Base-by-base conservation (phyloP, 192 early-diverging fungal genomes). In the Chytriomyces sp. region DNA sequence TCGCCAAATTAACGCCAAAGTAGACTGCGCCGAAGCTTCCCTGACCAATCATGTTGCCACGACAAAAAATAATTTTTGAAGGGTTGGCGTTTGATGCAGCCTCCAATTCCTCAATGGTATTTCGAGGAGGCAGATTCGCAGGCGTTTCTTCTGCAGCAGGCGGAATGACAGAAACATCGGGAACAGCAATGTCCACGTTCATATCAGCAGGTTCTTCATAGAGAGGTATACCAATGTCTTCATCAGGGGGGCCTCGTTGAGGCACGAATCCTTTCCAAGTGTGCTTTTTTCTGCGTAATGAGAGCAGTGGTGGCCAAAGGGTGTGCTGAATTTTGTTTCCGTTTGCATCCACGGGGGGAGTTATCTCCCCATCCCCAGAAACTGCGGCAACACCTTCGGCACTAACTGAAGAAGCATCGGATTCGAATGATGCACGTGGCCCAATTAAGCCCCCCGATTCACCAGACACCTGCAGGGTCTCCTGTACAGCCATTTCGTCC, bases 11-110 rank as follows among this genome's bases (percentile, higher is more conserved):
- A 73, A 96, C 87, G 4, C 93, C 98, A 68, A 93, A 89, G 72
- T 93, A 99, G 26, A 99, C 98, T 59, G 86, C 89, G 12, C 93
- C 96, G 85, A 96, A 99, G 6, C 94, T 90, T 10, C 98, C 98
- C 66, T 89, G 81, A 3, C 95, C 98, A 75, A 99, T 96, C 32
- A 95, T 79, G n/a, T 89, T 85, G 6, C 98, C 98, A 77, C 91
- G 89, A 59, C 44, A 49, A 49, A 49, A 49, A n/a, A n/a, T 49
- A 49, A 49, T 49, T 14, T 49, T 14, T n/a, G 44, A 49, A 2
- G 44, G 44, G 14, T 49, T 22, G 2, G 44, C 44, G 44, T 22
- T 49, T 14, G 44, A 49, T 49, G 44, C 44, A 49, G 44, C 44
- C 22, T 49, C 22, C 14, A 49, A 22, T 22, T 49, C 44, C 17